Evolutionary conservation across 768 basidiomycete genomes (phyloP), one percentile per base, ranked within the genome.

Genomic region (Tricholoma terreum): DNA sequence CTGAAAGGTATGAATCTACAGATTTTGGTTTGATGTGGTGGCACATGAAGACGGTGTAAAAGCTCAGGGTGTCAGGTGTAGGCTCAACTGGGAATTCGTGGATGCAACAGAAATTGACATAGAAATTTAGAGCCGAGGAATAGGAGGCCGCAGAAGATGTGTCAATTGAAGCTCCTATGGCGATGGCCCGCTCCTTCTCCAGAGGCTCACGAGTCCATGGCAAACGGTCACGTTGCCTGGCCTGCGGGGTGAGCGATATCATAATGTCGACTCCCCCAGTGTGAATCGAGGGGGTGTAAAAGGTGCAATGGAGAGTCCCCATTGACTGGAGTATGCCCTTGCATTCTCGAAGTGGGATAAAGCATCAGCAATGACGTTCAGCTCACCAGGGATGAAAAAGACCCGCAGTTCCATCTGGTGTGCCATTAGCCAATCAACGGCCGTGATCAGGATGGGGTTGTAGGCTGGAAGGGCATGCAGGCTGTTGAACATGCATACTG

Each of bases 81-180:
- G 78, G 79, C 0, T 74, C 65, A 14, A 74, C 21, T 3, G 75
- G 66, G 11, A 76, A 60, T 1, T 66, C 5, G 54, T 79, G 77
- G 0, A 57, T 2, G 0, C 56, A 21, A 35, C 67, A 65, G 60
- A 80, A 79, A 0, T 63, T 59, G 8, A 77, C 19, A 42, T 78
- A 79, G 3, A 72, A 77, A 21, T 75, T 68, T 21, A 75, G 57
- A 9, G 70, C 68, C 0, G 75, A 75, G 0, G 63, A 52, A 59
- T 78, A 79, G 0, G 66, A 53, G 0, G 19, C 1, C 0, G n/a
- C 4, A 0, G 72, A 69, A 1, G 65, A 65, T 0, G 10, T 11
- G n/a, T 73, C 68, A n/a, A 78, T 55, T 0, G 71, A 57, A 21
- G 61, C 21, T 1, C 73, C 73, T 10, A 77, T 63, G 0, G 73